Evolutionary conservation across 176 grass and related monocot genomes (phyloP).

Genomic region (Zizania latifolia): DNA sequence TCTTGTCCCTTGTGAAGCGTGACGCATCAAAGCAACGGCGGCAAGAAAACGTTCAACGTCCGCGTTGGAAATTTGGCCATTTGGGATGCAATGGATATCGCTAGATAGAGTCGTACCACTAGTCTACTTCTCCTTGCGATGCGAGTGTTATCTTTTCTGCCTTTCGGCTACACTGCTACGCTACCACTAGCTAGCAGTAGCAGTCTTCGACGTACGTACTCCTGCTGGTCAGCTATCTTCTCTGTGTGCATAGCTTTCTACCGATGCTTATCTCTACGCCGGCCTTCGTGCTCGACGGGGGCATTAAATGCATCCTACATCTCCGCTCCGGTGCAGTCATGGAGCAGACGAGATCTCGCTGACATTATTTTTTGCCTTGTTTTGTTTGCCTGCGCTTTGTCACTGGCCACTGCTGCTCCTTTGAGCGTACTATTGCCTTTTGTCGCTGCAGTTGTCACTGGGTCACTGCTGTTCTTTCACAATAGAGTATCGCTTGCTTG

Average conservation of each 20-base stretch:
- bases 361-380: neutral
- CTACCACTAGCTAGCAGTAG: neutral
- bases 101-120: no score
- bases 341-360: neutral
- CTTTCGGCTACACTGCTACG: neutral
- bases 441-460: neutral
- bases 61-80: neutral
- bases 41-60: constrained; percentile 9
- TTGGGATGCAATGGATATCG: no score
- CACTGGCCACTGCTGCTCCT: neutral
- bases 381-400: neutral
- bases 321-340: neutral
- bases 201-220: neutral
- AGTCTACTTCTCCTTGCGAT: no score
- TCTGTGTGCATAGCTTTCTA: neutral
- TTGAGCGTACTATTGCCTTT: neutral
- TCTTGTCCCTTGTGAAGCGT: constrained; percentile 8
- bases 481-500: neutral
- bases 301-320: neutral
- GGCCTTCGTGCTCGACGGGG: neutral
- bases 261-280: neutral
- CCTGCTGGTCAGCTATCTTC: neutral
- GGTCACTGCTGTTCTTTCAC: neutral
- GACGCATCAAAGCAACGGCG: constrained; percentile 12
- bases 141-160: no score